A percentile compares a stretch with the other conserved stretches of the same genome.
Conservation (phyloP, 176 grass and related monocot species). For the Carex parvula region DNA sequence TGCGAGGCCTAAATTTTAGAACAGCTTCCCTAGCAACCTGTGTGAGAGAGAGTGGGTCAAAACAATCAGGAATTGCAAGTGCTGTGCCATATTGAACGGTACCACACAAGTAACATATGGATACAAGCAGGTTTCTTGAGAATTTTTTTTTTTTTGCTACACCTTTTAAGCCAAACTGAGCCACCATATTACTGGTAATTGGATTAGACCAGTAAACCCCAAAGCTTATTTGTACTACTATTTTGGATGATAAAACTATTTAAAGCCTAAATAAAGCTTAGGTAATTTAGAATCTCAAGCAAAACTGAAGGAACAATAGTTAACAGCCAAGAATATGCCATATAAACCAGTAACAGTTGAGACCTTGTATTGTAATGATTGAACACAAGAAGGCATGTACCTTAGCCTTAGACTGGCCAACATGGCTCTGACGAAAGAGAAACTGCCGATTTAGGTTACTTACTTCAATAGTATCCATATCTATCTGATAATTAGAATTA, state of each 20-base stretch:
- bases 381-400: conserved; percentile 36
- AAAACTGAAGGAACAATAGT: neutral
- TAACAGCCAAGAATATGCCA: neutral
- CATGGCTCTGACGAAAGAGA: conserved; percentile 92
- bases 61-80: conserved; percentile 1
- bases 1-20: conserved; percentile 76
- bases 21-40: conserved; percentile 91
- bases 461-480: conserved; percentile 98
- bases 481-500: conserved; percentile 57
- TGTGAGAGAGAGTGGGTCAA: conserved; percentile 10
- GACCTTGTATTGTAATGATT: neutral
- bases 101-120: neutral
- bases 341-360: neutral
- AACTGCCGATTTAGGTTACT: conserved; percentile 99
- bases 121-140: neutral
- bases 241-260: neutral
- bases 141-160: neutral
- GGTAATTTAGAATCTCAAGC: neutral
- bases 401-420: conserved; percentile 95
- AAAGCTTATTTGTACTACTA: neutral
- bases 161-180: neutral
- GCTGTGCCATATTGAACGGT: neutral
- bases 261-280: neutral
- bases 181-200: neutral
- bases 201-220: neutral